Percentiles rank a stretch among this genome's conserved stretches.
Evolutionary conservation across 2,329 filamentous ascomycete species (phyloP).

Genomic region (Dothistroma pini): DNA sequence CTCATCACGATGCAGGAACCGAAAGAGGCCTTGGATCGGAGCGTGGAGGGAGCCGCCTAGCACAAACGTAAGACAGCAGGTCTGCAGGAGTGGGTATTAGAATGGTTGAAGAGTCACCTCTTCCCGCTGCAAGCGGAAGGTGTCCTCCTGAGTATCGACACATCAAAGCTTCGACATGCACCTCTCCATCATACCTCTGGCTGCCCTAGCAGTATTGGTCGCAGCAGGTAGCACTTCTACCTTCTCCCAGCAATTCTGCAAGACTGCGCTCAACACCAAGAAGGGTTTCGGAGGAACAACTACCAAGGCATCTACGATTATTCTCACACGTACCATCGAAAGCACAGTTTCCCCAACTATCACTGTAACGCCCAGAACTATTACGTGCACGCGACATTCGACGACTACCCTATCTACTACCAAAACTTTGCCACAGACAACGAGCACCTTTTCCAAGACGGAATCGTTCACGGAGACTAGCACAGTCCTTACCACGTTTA

Average conservation of each 20-base stretch:
- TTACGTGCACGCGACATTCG: neutral
- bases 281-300: constrained; percentile 5
- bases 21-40: neutral
- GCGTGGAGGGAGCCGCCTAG: neutral
- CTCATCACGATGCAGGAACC: neutral
- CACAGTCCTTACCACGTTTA: constrained; percentile 12
- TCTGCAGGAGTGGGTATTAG: neutral
- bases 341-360: neutral
- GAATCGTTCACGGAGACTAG: constrained; percentile 9
- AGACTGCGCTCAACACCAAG: constrained; percentile 1
- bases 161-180: neutral
- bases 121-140: neutral
- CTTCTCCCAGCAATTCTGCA: constrained; percentile 6
- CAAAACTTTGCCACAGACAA: constrained; percentile 13
- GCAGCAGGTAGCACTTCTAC: neutral
- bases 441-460: constrained; percentile 13
- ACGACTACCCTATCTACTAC: constrained; percentile 6
- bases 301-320: constrained; percentile 2
- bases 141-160: neutral
- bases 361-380: neutral
- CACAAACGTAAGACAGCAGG: neutral
- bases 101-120: neutral
- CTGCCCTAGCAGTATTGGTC: neutral
- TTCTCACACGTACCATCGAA: constrained; percentile 4
- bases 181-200: neutral